Evolutionary conservation across 2,329 filamentous ascomycete species (phyloP).

Genomic region (Escovopsis sp.): DNA sequence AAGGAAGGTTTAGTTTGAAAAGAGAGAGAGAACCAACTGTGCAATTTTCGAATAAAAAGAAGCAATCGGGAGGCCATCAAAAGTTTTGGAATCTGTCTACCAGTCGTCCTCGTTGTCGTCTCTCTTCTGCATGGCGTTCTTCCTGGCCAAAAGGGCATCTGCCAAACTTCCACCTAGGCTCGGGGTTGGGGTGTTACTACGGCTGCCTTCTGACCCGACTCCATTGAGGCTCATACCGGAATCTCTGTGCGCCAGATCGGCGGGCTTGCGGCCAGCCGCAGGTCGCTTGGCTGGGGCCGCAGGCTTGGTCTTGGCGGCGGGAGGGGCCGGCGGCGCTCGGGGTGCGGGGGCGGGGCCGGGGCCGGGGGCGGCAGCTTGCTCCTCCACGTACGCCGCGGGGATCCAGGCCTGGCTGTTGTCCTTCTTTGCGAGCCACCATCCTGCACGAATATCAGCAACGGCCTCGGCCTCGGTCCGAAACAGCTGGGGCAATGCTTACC

Average conservation of each 20-base stretch:
- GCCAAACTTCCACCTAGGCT: slow-evolving; percentile 61
- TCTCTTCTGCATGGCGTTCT: slow-evolving; percentile 60
- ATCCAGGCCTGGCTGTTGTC: slow-evolving; percentile 70
- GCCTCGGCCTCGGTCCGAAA: too few species aligned
- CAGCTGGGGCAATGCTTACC: slow-evolving; percentile 41
- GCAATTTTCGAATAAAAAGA: slow-evolving; percentile 2
- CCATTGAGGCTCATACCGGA: slow-evolving; percentile 48
- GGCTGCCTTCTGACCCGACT: slow-evolving; percentile 45
- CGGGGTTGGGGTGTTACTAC: slow-evolving; percentile 56
- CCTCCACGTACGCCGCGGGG: slow-evolving; percentile 86
- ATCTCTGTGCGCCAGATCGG: slow-evolving; percentile 55
- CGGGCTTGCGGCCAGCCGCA: slow-evolving; percentile 55
- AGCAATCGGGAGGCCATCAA: not conserved
- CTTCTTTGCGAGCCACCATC: slow-evolving; percentile 91
- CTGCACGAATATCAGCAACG: slow-evolving; percentile 34
- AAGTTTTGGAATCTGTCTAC: slow-evolving; percentile 22
- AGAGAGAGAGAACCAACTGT: slow-evolving; percentile 1
- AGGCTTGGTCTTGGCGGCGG: slow-evolving; percentile 48
- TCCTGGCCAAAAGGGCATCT: slow-evolving; percentile 61
- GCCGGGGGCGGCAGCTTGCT: slow-evolving; percentile 50
- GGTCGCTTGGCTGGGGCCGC: slow-evolving; percentile 72
- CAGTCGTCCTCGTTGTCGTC: slow-evolving; percentile 57
- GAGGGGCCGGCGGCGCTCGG: slow-evolving; percentile 52
- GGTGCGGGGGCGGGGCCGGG: slow-evolving; percentile 48
- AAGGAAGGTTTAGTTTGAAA: slow-evolving; percentile 5